Evolutionary conservation across 2,329 filamentous ascomycete species (phyloP), one percentile per base, ranked within the genome.

Genomic region (Moelleriella libera): DNA sequence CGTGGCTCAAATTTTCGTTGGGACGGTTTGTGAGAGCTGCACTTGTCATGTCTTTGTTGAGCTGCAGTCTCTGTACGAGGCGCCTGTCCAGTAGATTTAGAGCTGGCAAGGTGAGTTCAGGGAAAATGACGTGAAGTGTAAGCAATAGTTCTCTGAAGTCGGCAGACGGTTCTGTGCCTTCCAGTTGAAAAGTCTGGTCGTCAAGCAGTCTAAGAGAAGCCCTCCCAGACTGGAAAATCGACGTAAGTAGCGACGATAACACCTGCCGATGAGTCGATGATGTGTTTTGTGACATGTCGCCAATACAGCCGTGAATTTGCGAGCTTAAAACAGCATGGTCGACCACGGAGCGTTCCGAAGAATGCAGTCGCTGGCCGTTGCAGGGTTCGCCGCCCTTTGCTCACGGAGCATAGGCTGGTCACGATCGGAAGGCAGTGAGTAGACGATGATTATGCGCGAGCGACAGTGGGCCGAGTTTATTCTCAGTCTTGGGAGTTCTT

Each of bases 81-180:
- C 74, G 68, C 30, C 87, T 77, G 62, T 98, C 92, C 1, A 98
- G 72, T 0, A 97, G 72, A 62, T 97, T 89, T 3, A 98, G 72
- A 0, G 90, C 88, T 3, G 88, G 85, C 1, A 96, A 79, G 2
- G 96, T 68, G 47, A 88, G 76, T 52, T 79, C 78, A 0, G 88
- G 88, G 58, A 94, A 94, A 11, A 96, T 68, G 34, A 88, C 84
- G 65, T 96, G 89, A 0, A 95, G 75, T 0, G 86, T 88, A 1
- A 88, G 68, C n/a, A 95, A 68, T 12, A 84, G 66, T 45, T 76
- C 71, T 1, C 71, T 67, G 49, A 43, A 44, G 10, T 44, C 32
- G 69, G 62, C n/a, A 64, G 53, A 1, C 29, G 5, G 29, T 21
- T 44, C 21, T 14, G 42, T 11, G 7, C 30, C 29, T 12, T 6